Evolutionary conservation across 306 rosid species (phyloP).

Genomic region (Cucumis hystrix): DNA sequence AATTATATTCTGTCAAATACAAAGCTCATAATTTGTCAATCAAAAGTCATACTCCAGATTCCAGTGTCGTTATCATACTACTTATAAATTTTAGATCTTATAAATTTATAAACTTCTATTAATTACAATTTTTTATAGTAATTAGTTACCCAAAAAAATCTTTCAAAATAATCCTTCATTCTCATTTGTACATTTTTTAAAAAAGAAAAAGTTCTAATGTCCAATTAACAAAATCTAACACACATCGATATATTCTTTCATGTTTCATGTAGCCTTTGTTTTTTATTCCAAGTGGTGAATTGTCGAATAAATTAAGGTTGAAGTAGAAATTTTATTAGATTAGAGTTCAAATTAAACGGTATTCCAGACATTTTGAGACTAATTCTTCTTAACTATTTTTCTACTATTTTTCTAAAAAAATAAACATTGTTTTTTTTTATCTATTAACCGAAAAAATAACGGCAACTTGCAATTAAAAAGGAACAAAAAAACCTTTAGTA

Average conservation of each 20-base stretch:
- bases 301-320: not conserved
- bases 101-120: not conserved
- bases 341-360: not conserved
- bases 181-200: not conserved
- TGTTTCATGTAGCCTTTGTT: too few species aligned
- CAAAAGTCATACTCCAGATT: conserved; percentile 6
- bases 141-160: not conserved
- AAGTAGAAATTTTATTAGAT: not conserved
- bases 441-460: not conserved
- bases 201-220: not conserved
- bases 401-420: too few species aligned
- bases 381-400: too few species aligned
- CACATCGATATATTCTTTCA: not conserved
- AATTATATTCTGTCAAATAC: conserved; percentile 8
- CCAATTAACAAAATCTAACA: not conserved
- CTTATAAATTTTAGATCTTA: not conserved
- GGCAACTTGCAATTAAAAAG: too few species aligned
- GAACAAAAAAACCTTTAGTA: too few species aligned
- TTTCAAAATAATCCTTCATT: not conserved
- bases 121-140: not conserved
- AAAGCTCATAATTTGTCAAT: conserved; percentile 11
- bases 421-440: not conserved
- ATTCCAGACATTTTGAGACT: too few species aligned
- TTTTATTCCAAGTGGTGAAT: too few species aligned
- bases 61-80: conserved; percentile 3